Conservation (phyloP, 345 rosid genomes). For the Lepidium sativum region DNA sequence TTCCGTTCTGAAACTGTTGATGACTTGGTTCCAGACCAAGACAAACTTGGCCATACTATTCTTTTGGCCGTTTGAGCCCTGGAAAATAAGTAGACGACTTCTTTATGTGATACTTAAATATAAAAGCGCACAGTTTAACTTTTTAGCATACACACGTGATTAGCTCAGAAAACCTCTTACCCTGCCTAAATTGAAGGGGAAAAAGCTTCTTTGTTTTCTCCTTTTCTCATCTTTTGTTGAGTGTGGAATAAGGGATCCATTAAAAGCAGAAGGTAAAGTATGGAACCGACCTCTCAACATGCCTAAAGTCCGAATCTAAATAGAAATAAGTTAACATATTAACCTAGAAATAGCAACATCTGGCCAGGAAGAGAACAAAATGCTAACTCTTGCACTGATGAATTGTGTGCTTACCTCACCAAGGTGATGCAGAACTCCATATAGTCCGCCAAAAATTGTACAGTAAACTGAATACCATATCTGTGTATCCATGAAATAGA, state of each 20-base stretch:
- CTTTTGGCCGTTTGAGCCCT: slow-evolving; percentile 44
- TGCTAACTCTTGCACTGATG: slow-evolving; percentile 3
- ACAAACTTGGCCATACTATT: slow-evolving; percentile 69
- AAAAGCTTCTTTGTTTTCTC: slow-evolving; percentile 36
- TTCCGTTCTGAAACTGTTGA: slow-evolving; percentile 62
- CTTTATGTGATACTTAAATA: neutral
- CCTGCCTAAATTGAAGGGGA: slow-evolving; percentile 40
- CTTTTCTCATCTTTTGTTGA: slow-evolving; percentile 35
- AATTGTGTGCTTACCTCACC: slow-evolving; percentile 65
- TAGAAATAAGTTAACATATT: slow-evolving; percentile 7
- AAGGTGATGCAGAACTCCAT: slow-evolving; percentile 95
- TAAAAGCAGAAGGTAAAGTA: slow-evolving; percentile 81
- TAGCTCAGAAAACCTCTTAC: slow-evolving; percentile 29
- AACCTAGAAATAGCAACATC: slow-evolving; percentile 17
- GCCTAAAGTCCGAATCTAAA: slow-evolving; percentile 89
- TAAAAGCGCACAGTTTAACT: neutral
- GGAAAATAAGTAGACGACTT: neutral
- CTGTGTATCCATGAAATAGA: slow-evolving; percentile 96
- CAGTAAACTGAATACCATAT: slow-evolving; percentile 98
- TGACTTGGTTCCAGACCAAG: slow-evolving; percentile 87
- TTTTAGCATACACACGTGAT: neutral
- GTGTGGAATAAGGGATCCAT: slow-evolving; percentile 55
- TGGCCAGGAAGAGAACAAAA: neutral
- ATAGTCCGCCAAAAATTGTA: slow-evolving; percentile 79
- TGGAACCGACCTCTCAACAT: slow-evolving; percentile 93